Base-by-base conservation (phyloP, 2,329 filamentous ascomycete genomes). In the Lithohypha guttulata region DNA sequence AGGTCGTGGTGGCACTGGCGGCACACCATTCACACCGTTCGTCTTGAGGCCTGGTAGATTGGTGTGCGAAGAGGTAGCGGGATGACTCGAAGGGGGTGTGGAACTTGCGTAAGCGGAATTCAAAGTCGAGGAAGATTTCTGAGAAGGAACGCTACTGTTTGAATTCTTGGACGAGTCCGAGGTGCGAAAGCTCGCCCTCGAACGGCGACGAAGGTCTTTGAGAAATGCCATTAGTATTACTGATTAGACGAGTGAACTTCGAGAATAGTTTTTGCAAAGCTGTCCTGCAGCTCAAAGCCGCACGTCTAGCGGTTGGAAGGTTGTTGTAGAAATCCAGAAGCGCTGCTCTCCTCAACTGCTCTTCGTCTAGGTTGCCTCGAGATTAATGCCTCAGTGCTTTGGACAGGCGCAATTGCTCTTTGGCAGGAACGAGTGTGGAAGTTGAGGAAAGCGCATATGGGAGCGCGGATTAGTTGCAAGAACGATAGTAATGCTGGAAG, bases 121-220 rank as follows among this genome's bases (percentile, higher is more conserved):
- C 43, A 77, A 55, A 3, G 75, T 79, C 9, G 75, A 77, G 7
- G 74, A 71, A 9, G 73, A 77, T 48, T 73, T 70, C 55, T 71
- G 81, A 9, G 75, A 77, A 25, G 74, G 73, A 37, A 75, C 69
- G 21, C 73, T 76, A 51, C 70, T 72, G 51, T 63, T 68, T 46
- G 70, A 71, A 55, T 76, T 75, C 57, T 73, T 77, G 32, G 73
- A 75, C 6, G 70, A 70, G 51, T 80, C 75, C 33, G 70, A 71
- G 33, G 75, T 78, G 43, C 73, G 76, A 62, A 86, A 80, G 66
- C 78, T 86, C 44, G 78, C 73, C 59, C 71, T 79, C 41, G 83
- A 91, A 52, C 80, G 79, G 51, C 84, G 76, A 52, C 84, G 81
- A 41, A 93, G 63, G 55, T 81, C 77, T 60, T 77, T 84, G 53